These are phyloP conservation scores for Trametes cinnabarina DNA, from an alignment of 768 basidiomycete genomes.

Conservation along the genomic window DNA sequence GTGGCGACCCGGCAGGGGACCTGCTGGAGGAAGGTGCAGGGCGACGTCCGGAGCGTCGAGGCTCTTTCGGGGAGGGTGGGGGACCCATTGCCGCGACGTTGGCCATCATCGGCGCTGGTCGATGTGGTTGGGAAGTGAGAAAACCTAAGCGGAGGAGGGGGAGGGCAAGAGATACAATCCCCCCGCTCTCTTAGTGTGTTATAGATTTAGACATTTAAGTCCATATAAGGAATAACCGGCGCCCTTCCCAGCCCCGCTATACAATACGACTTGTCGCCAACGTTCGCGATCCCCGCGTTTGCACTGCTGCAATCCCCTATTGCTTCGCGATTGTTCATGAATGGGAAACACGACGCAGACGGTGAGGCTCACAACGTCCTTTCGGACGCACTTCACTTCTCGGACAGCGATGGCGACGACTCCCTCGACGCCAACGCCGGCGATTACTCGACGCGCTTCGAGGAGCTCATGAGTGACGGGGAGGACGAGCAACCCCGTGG, in stretches of 20 bases:
- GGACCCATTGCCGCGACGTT: slow-evolving; percentile 73
- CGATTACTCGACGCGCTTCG: slow-evolving; percentile 68
- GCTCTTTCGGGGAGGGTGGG: slow-evolving; percentile 73
- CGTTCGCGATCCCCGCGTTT: neutral
- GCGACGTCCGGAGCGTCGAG: slow-evolving; percentile 74
- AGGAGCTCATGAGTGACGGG: slow-evolving; percentile 55
- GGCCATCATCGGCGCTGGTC: slow-evolving; percentile 42
- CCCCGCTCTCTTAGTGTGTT: slow-evolving; percentile 16
- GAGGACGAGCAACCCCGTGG: slow-evolving; percentile 24
- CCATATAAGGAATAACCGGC: neutral
- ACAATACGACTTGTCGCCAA: no score
- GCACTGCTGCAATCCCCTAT: neutral
- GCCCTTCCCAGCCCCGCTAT: neutral
- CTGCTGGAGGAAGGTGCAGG: slow-evolving; percentile 69
- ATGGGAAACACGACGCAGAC: slow-evolving; percentile 23
- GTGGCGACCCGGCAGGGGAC: slow-evolving; percentile 64
- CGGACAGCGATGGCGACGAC: slow-evolving; percentile 44
- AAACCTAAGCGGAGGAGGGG: slow-evolving; percentile 14
- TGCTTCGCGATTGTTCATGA: slow-evolving; percentile 24
- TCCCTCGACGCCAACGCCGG: slow-evolving; percentile 42
- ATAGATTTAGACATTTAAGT: no score
- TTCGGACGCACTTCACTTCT: slow-evolving; percentile 28
- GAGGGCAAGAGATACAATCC: slow-evolving; percentile 23
- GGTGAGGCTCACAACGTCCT: neutral
- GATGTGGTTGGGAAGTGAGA: slow-evolving; percentile 18